Evolutionary conservation across 495 filamentous ascomycete species (phyloP).

Genomic region (Parathielavia hyrcaniae): DNA sequence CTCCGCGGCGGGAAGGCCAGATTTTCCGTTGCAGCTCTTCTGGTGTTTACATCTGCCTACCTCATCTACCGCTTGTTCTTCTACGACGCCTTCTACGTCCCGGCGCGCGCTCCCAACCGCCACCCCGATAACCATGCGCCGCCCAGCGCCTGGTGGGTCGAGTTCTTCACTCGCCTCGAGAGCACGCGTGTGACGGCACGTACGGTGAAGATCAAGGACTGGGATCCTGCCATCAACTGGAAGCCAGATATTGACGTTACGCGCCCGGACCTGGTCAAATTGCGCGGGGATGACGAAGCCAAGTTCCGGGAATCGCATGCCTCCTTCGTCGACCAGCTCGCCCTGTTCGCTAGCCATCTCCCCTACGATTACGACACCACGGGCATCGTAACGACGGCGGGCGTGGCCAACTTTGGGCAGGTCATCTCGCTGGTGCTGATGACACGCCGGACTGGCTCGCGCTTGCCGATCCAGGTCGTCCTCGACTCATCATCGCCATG

Average conservation of each 20-base stretch:
- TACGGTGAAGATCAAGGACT: not conserved
- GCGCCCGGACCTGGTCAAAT: constrained; percentile 8
- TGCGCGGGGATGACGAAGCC: constrained; percentile 1
- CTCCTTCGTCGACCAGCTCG: constrained; percentile 38
- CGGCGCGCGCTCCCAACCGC: not conserved
- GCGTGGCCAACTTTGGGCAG: constrained; percentile 27
- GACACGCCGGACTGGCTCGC: constrained; percentile 52
- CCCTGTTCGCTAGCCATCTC: constrained; percentile 33
- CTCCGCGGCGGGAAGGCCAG: not conserved
- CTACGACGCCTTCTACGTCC: constrained; percentile 5
- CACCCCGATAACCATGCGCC: constrained; percentile 1
- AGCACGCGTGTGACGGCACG: constrained; percentile 3
- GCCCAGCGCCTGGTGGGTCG: constrained; percentile 18
- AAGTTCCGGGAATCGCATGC: constrained; percentile 32
- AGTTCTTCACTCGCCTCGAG: constrained; percentile 21
- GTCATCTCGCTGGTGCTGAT: constrained; percentile 49
- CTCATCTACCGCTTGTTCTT: constrained; percentile 1
- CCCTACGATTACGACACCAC: constrained; percentile 43
- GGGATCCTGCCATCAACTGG: constrained; percentile 9
- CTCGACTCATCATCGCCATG: constrained; percentile 47
- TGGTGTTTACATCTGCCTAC: constrained; percentile 10
- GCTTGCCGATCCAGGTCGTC: constrained; percentile 53
- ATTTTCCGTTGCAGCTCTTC: constrained; percentile 1
- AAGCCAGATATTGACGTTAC: constrained; percentile 4
- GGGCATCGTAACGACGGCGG: constrained; percentile 48